Evolutionary conservation across 2,329 filamentous ascomycete species (phyloP).

Genomic region (Fusarium sarcochroum): DNA sequence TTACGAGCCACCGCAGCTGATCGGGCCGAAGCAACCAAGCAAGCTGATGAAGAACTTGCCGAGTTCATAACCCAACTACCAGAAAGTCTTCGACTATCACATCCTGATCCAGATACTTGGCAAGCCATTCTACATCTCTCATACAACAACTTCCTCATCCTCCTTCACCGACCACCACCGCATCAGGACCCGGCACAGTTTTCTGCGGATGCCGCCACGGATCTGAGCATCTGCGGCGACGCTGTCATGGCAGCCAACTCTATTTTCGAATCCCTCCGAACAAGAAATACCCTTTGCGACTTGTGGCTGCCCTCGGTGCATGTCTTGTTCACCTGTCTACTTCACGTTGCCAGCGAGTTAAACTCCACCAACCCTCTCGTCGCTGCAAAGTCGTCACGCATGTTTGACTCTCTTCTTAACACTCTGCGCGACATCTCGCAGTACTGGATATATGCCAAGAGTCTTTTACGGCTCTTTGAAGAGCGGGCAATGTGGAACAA

Average conservation of each 20-base stretch:
- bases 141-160: constrained; percentile 54
- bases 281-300: constrained; percentile 37
- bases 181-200: constrained; percentile 24
- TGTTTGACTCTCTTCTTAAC: constrained; percentile 50
- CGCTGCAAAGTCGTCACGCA: constrained; percentile 49
- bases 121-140: constrained; percentile 53
- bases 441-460: constrained; percentile 53
- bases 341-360: constrained; percentile 49
- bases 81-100: constrained; percentile 43
- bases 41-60: constrained; percentile 52
- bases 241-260: constrained; percentile 48
- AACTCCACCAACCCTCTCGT: constrained; percentile 51
- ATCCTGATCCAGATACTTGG: constrained; percentile 46
- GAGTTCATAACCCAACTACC: constrained; percentile 51
- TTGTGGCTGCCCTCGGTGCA: constrained; percentile 49
- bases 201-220: constrained; percentile 33
- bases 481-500: constrained; percentile 40
- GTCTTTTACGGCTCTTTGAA: constrained; percentile 51
- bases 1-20: constrained; percentile 44
- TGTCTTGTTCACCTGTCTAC: constrained; percentile 52
- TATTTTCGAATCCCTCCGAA: constrained; percentile 50
- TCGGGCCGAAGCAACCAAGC: constrained; percentile 46
- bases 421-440: constrained; percentile 48
- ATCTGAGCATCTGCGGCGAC: constrained; percentile 52
- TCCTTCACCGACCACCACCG: constrained; percentile 52